Percentiles rank a stretch among this genome's conserved stretches.
Conservation (phyloP, 768 basidiomycete genomes). For the Cystofilobasidium bisporidii region DNA sequence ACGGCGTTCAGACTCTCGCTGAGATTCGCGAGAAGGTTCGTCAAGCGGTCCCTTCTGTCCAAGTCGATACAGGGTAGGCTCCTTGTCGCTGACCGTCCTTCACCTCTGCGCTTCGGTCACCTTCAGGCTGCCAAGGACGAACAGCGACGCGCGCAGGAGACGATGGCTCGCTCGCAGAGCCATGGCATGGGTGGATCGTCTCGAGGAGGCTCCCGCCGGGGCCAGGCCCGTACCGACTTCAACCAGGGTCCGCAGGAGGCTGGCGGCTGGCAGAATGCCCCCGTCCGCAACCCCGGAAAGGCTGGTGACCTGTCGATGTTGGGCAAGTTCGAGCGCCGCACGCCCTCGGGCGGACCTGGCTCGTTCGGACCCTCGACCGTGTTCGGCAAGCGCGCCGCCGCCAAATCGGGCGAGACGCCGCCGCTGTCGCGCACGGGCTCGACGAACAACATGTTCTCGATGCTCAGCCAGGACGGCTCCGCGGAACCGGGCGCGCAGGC, state of each 20-base stretch:
- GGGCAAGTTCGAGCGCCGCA: conserved; percentile 68
- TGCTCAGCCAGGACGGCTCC: conserved; percentile 57
- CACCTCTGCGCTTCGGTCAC: not conserved
- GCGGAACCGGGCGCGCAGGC: conserved; percentile 4
- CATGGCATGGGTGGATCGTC: conserved; percentile 49
- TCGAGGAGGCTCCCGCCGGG: conserved; percentile 80
- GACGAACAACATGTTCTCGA: conserved; percentile 70
- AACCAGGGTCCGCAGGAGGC: conserved; percentile 46
- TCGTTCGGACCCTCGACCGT: conserved; percentile 78
- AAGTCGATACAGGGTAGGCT: not conserved
- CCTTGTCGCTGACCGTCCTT: conserved; percentile 1
- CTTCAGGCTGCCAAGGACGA: conserved; percentile 28
- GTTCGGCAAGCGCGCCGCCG: conserved; percentile 63
- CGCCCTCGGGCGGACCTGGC: conserved; percentile 44
- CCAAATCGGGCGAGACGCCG: conserved; percentile 48
- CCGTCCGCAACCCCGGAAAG: conserved; percentile 52
- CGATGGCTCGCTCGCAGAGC: conserved; percentile 42
- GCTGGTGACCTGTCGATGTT: conserved; percentile 79
- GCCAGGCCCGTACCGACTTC: conserved; percentile 51
- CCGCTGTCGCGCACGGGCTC: conserved; percentile 72
- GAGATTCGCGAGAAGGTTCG: conserved; percentile 76
- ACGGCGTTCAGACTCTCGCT: conserved; percentile 77
- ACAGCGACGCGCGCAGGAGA: conserved; percentile 39
- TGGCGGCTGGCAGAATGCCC: conserved; percentile 67
- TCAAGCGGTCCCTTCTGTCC: conserved; percentile 28